Base-by-base conservation (phyloP, 83 land plant species). In the Larix sibirica region DNA sequence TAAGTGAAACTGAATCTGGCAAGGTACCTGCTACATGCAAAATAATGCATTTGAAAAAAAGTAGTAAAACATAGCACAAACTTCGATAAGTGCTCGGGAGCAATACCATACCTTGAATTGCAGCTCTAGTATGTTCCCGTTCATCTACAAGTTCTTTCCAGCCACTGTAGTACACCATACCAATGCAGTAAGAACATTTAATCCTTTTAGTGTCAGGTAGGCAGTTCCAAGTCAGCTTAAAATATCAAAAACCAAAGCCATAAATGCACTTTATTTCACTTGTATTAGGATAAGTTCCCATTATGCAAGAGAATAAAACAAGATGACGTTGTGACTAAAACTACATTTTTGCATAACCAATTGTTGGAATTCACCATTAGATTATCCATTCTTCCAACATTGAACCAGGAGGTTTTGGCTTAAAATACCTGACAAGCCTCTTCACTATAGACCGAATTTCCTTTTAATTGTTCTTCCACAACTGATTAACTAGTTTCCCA, bases 61-160 rank as follows among this genome's bases (percentile, higher is more conserved):
- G 9, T 0, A 47, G 50, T 47, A 47, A 9, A 47, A 8, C 13
- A n/a, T 17, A 23, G 26, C 14, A 6, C 33, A 66, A 40, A 61
- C 60, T 4, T 26, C 74, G 13, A 50, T 40, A 7, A 10, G 0
- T 42, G 47, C 47, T 62, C 13, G 10, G 5, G 58, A 7, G 47
- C n/a, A 26, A 10, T 40, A 23, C 42, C 78, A 50, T 42, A 86
- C 85, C 87, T 67, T 66, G 59, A 23, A 63, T 68, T 44, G 86
- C 61, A 73, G 74, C 86, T 18, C 47, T 62, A 59, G 87, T 80
- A 14, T 79, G 47, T 0, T 84, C 86, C 90, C 91, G 90, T 77
- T 85, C 87, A 63, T 93, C 89, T 33, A 88, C 93, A 83, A 87
- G 63, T 13, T 77, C 84, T 82, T 87, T 93, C 95, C 95, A 90